These are phyloP conservation scores for Penicillium goetzii DNA, from an alignment of 495 filamentous ascomycete genomes.

Conservation along the genomic window DNA sequence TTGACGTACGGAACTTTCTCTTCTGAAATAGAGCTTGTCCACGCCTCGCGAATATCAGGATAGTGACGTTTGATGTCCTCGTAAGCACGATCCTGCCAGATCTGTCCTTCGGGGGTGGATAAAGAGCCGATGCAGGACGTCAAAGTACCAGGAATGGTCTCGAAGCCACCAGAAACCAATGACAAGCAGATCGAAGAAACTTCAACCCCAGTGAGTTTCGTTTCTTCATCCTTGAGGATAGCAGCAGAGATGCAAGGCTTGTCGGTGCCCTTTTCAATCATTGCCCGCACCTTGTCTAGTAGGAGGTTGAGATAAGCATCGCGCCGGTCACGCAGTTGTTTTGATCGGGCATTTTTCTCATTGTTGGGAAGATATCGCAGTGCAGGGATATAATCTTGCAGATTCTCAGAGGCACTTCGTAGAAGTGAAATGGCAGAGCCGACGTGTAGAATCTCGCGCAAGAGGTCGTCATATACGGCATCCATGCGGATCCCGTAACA, in stretches of 20 bases:
- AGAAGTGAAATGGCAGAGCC: slow-evolving; percentile 53
- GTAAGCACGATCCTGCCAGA: slow-evolving; percentile 55
- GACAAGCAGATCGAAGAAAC: slow-evolving; percentile 55
- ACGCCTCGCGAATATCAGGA: slow-evolving; percentile 51
- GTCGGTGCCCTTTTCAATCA: slow-evolving; percentile 54
- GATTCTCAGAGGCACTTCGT: slow-evolving; percentile 53
- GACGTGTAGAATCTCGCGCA: slow-evolving; percentile 55
- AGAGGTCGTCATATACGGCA: slow-evolving; percentile 49
- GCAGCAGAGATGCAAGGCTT: slow-evolving; percentile 56
- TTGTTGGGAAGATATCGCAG: slow-evolving; percentile 54
- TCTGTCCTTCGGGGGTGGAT: slow-evolving; percentile 50
- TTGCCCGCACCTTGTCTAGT: slow-evolving; percentile 50
- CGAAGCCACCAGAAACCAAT: slow-evolving; percentile 56
- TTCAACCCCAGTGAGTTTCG: slow-evolving; percentile 51
- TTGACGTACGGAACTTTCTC: slow-evolving; percentile 55
- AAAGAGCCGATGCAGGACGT: slow-evolving; percentile 53
- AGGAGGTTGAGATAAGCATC: slow-evolving; percentile 53
- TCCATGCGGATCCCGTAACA: slow-evolving; percentile 62
- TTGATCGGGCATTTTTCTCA: slow-evolving; percentile 49
- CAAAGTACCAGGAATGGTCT: slow-evolving; percentile 55
- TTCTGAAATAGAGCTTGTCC: slow-evolving; percentile 47
- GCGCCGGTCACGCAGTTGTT: slow-evolving; percentile 48
- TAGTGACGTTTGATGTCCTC: slow-evolving; percentile 57
- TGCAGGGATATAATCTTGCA: slow-evolving; percentile 55
- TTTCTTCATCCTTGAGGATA: slow-evolving; percentile 55